Base-by-base conservation (phyloP, 1,284 basidiomycete genomes). In the Cutaneotrichosporon sp. region DNA sequence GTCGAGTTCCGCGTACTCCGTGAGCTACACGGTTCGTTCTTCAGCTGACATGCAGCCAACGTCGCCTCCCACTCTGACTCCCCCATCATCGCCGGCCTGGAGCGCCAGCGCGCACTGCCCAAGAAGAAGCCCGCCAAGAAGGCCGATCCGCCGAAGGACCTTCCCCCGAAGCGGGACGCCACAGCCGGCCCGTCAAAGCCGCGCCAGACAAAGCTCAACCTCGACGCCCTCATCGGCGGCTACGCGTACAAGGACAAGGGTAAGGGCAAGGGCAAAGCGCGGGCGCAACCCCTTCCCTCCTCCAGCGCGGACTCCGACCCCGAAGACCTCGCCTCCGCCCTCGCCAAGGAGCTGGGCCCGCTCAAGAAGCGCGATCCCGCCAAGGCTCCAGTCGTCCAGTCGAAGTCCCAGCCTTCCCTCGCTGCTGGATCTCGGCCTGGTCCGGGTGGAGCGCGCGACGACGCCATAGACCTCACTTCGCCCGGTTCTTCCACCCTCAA, bases 51-150 rank as follows among this genome's bases (percentile, higher is more conserved):
- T 14, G 6, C n/a, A 63, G 60, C 65, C 8, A 38, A 20, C 0
- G 31, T 31, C 4, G 54, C 31, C 4, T 18, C 34, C 0, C 45
- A 46, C 7, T 59, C 34, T 0, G 45, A 45, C 6, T 63, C 54
- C 9, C 65, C 65, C 7, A 66, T 66, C 31, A 33, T 66, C 7
- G 65, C 52, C 0, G 65, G 46, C 6, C 46, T 66, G 2, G 61
- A 60, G n/a, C 59, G 59, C 11, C 65, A 61, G 25, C 50, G 36
- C 22, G 10, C 25, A 1, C 34, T 66, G 0, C 60, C 64, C 0
- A 46, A 25, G 16, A 65, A 65, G 33, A 9, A 24, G 24, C n/a
- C 45, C 14, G 43, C 29, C 14, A 36, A 45, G 47, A 42, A 42
- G 38, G 38, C 16, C 10, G 16, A 16, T n/a, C n/a, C n/a, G n/a